Evolutionary conservation across 768 basidiomycete genomes (phyloP).

Genomic region (Lactarius hengduanensis): DNA sequence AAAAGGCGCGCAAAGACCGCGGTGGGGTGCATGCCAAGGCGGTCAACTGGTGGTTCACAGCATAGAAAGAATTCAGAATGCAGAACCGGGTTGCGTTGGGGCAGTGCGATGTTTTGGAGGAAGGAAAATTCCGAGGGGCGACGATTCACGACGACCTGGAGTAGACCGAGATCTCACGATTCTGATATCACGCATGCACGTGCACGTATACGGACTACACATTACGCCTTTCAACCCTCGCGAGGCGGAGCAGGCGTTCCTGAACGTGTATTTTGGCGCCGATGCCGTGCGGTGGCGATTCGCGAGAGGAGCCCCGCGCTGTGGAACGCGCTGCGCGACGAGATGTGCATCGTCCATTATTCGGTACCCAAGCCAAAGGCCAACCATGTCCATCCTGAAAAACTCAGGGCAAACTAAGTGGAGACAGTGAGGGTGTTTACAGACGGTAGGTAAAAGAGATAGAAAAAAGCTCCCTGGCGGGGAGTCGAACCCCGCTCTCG

Average conservation of each 20-base stretch:
- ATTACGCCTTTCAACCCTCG: constrained; percentile 32
- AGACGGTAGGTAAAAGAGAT: background rate
- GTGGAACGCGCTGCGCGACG: constrained; percentile 36
- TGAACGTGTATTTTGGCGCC: constrained; percentile 40
- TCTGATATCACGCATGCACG: background rate
- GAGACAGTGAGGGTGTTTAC: too few relatives aligned
- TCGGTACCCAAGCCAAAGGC: constrained; percentile 34
- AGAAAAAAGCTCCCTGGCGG: constrained; percentile 30
- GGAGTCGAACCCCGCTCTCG: constrained; percentile 37
- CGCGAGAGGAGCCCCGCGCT: constrained; percentile 35
- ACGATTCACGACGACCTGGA: background rate
- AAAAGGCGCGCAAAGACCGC: constrained; percentile 22
- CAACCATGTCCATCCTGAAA: too few relatives aligned
- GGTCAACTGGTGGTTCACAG: constrained; percentile 33
- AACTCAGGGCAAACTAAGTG: too few relatives aligned
- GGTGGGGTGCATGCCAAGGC: constrained; percentile 29
- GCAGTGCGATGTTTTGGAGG: constrained; percentile 4
- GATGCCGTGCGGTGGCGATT: constrained; percentile 36
- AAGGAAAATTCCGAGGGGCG: background rate
- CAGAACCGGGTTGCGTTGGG: constrained; percentile 16
- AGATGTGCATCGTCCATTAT: constrained; percentile 39
- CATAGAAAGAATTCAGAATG: constrained; percentile 30
- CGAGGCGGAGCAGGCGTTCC: constrained; percentile 46
- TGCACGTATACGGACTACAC: background rate
- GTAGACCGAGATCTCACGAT: background rate